These are phyloP conservation scores for Herpetomonas samuelpessoai DNA, from an alignment of 208 protist species.

Conservation along the genomic window DNA sequence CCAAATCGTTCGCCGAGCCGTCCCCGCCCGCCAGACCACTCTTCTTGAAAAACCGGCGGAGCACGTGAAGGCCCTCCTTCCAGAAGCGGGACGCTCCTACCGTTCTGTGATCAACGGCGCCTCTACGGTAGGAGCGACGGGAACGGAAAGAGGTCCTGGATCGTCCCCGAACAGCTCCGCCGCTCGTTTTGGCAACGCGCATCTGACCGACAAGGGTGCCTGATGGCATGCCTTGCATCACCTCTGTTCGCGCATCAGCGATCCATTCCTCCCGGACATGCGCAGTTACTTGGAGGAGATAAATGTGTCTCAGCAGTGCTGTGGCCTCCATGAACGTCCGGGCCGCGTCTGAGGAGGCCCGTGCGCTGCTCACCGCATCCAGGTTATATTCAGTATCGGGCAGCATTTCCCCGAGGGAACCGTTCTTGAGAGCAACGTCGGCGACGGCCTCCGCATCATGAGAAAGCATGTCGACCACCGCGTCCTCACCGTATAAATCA, in stretches of 20 bases:
- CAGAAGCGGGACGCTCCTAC: neutral
- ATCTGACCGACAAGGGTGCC: neutral
- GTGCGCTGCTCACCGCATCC: too few relatives aligned
- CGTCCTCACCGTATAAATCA: conserved; percentile 31
- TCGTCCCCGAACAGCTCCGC: too few relatives aligned
- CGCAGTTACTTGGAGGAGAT: conserved; percentile 26
- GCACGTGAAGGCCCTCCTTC: neutral
- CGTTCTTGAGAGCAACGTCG: too few relatives aligned
- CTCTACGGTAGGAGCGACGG: too few relatives aligned
- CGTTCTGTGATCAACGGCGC: too few relatives aligned
- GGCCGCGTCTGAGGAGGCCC: too few relatives aligned
- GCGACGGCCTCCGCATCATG: neutral
- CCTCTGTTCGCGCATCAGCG: neutral
- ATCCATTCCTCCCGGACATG: neutral
- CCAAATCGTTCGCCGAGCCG: too few relatives aligned
- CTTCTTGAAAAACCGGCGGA: neutral
- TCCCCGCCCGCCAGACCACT: too few relatives aligned
- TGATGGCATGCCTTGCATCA: neutral
- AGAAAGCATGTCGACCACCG: neutral
- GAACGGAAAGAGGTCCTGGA: too few relatives aligned
- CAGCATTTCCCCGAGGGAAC: too few relatives aligned
- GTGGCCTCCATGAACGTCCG: conserved; percentile 24
- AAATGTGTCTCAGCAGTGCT: conserved; percentile 27
- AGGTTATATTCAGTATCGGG: too few relatives aligned
- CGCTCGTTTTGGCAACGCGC: too few relatives aligned